A percentile compares a stretch with the other conserved stretches of the same genome.
Evolutionary conservation across 345 rosid species (phyloP).

Genomic region (Gynandropsis gynandra): DNA sequence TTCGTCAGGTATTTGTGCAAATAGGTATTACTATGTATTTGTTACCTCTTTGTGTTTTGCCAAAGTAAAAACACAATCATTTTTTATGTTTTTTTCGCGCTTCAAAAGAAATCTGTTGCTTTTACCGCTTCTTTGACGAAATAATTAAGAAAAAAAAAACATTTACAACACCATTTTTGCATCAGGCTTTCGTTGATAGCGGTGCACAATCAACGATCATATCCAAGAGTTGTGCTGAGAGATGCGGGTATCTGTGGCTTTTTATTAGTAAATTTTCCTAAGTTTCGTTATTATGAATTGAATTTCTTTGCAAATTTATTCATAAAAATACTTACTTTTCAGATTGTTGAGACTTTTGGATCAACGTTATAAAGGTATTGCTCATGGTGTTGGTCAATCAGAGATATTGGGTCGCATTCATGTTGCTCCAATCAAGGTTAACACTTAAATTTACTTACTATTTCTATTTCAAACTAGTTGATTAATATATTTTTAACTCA

Average conservation of each 20-base stretch:
- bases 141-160: not conserved
- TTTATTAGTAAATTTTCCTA: not conserved
- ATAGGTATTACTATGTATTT: too few species aligned
- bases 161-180: not conserved
- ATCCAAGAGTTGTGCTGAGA: constrained; percentile 80
- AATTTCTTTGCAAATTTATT: too few species aligned
- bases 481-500: too few species aligned
- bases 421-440: constrained; percentile 76
- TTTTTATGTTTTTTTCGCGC: constrained; percentile 6
- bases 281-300: not conserved
- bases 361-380: constrained; percentile 62
- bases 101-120: too few species aligned
- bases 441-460: too few species aligned
- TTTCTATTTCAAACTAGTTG: too few species aligned
- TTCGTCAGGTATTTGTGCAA: too few species aligned
- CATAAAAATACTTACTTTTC: constrained; percentile 9
- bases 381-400: constrained; percentile 84
- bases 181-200: constrained; percentile 78
- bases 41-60: too few species aligned
- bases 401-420: constrained; percentile 78
- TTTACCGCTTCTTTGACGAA: too few species aligned
- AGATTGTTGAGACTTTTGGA: constrained; percentile 73
- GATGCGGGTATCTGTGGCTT: constrained; percentile 50
- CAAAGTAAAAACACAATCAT: not conserved
- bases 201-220: constrained; percentile 82